Evolutionary conservation across 805 yeast genomes (phyloP).

Genomic region (Myxozyma mucilagina): DNA sequence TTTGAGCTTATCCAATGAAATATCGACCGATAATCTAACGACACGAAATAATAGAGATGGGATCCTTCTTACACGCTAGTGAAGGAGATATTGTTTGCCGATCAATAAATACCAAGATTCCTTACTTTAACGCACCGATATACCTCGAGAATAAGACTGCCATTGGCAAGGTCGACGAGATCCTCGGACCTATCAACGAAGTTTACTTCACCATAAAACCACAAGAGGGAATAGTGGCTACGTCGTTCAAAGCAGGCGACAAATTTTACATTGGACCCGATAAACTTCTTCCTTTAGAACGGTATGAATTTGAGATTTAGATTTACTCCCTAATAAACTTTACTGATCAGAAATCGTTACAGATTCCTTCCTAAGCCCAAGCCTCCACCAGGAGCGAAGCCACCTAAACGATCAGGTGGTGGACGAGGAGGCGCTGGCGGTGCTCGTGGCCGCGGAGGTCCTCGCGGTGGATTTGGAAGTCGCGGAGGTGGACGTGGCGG

Average conservation of each 20-base stretch:
- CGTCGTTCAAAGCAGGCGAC: slow-evolving; percentile 92
- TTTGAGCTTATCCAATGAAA: neutral
- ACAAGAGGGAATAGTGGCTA: slow-evolving; percentile 92
- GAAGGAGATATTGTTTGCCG: slow-evolving; percentile 98
- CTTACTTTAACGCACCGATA: slow-evolving; percentile 98
- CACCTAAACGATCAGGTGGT: slow-evolving; percentile 38
- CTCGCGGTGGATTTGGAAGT: slow-evolving; percentile 34
- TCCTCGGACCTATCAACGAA: slow-evolving; percentile 95
- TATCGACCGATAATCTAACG: neutral
- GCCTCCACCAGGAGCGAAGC: slow-evolving; percentile 72
- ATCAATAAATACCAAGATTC: slow-evolving; percentile 89
- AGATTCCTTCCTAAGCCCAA: slow-evolving; percentile 91
- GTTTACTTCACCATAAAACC: slow-evolving; percentile 97
- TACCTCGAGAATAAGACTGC: slow-evolving; percentile 93
- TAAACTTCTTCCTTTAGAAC: slow-evolving; percentile 90
- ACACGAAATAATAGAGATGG: slow-evolving; percentile 63
- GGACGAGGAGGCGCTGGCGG: slow-evolving; percentile 39
- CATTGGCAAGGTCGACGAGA: slow-evolving; percentile 97
- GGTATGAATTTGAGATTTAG: slow-evolving; percentile 41
- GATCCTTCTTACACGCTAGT: slow-evolving; percentile 84
- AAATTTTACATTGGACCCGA: slow-evolving; percentile 94
- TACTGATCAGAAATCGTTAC: neutral
- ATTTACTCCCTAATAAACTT: neutral
- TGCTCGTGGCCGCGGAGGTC: slow-evolving; percentile 41
- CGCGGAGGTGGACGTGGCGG: slow-evolving; percentile 44